Evolutionary conservation across 2,329 filamentous ascomycete species (phyloP).

Genomic region (Thielaviopsis ethacetica): DNA sequence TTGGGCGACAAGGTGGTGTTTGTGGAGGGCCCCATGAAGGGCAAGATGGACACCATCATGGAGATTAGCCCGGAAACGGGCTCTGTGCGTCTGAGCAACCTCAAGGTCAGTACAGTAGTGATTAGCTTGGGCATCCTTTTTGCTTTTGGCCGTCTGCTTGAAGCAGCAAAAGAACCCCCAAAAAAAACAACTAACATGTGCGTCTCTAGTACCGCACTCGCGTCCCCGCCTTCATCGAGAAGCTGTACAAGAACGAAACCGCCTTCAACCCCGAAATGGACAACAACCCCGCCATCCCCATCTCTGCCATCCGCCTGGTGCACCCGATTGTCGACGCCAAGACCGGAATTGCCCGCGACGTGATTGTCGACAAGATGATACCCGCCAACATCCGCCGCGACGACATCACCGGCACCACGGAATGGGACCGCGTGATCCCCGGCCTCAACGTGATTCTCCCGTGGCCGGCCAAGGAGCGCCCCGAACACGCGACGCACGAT

Average conservation of each 20-base stretch:
- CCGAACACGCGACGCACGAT: slow-evolving; percentile 35
- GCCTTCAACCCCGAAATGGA: slow-evolving; percentile 19
- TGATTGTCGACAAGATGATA: slow-evolving; percentile 58
- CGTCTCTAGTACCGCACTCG: slow-evolving; percentile 16
- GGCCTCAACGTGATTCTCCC: slow-evolving; percentile 59
- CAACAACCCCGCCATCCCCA: slow-evolving; percentile 41
- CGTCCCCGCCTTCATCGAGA: slow-evolving; percentile 11
- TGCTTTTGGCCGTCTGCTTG: slow-evolving; percentile 17
- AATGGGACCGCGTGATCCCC: slow-evolving; percentile 44
- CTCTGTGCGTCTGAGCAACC: slow-evolving; percentile 41
- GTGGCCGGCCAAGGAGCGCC: slow-evolving; percentile 51
- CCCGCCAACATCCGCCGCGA: slow-evolving; percentile 28
- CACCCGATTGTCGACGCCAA: slow-evolving; percentile 51
- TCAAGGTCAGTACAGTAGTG: slow-evolving; percentile 40
- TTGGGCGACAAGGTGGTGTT: slow-evolving; percentile 68
- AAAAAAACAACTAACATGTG: slow-evolving; percentile 4
- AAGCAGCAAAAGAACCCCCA: not conserved
- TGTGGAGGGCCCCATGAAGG: slow-evolving; percentile 60
- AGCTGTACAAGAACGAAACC: slow-evolving; percentile 23
- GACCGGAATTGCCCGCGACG: slow-evolving; percentile 52
- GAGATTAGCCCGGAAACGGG: slow-evolving; percentile 37
- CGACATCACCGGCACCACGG: slow-evolving; percentile 25
- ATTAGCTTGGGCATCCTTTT: slow-evolving; percentile 18
- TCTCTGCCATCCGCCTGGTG: slow-evolving; percentile 66
- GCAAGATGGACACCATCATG: slow-evolving; percentile 62